Evolutionary conservation across 164 flowering plant species (phyloP).

Genomic region (Euptelea pleiosperma): DNA sequence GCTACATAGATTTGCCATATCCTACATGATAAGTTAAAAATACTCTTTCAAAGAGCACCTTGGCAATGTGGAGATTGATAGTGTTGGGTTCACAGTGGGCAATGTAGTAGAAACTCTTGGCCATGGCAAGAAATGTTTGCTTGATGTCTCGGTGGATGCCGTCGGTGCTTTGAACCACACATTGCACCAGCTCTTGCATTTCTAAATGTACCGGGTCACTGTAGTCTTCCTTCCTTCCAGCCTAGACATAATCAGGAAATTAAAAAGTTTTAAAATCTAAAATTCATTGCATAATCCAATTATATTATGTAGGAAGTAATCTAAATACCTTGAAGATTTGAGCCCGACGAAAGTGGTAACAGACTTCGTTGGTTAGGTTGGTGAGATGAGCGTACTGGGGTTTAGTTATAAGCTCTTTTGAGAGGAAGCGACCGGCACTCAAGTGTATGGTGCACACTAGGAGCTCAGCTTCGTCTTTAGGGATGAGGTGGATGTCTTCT

Average conservation of each 20-base stretch:
- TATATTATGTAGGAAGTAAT: too few relatives aligned
- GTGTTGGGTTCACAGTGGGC: conserved; percentile 36
- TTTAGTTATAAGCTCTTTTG: not conserved
- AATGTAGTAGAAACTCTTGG: conserved; percentile 49
- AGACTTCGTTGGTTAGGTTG: conserved; percentile 1
- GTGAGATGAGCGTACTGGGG: not conserved
- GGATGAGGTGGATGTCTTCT: not conserved
- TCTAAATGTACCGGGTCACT: conserved; percentile 37
- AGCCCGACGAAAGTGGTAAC: not conserved
- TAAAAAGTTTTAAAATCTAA: too few relatives aligned
- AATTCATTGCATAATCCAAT: too few relatives aligned
- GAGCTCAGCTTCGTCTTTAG: conserved; percentile 2
- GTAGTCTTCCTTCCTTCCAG: too few relatives aligned
- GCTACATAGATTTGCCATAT: too few relatives aligned
- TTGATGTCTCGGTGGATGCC: conserved; percentile 28
- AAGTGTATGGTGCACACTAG: conserved; percentile 6
- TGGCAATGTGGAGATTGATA: conserved; percentile 40
- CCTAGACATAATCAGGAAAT: too few relatives aligned
- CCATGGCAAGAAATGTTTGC: conserved; percentile 43
- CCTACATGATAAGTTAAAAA: conserved; percentile 22
- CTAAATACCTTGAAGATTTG: not conserved
- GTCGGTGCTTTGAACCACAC: conserved; percentile 32
- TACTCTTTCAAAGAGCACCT: conserved; percentile 54
- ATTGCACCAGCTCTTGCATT: conserved; percentile 49
- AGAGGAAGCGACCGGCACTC: not conserved